These are phyloP conservation scores for Tardiomyces depauwii DNA, from an alignment of 1,139 yeast species.

Conservation along the genomic window DNA sequence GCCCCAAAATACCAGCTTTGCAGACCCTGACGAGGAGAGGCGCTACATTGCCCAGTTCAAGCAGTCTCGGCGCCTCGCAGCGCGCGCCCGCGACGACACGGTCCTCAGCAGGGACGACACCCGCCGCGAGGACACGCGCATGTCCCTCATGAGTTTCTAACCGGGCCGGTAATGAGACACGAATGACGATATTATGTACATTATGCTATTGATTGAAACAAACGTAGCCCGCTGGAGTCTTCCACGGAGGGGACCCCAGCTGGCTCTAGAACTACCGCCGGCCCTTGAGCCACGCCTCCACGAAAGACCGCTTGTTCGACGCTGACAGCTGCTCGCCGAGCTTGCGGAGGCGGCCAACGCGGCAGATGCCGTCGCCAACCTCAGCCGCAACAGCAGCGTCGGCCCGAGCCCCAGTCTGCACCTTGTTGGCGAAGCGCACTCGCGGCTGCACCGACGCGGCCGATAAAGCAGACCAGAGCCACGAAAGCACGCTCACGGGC, in stretches of 20 bases:
- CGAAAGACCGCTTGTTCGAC: conserved; percentile 19
- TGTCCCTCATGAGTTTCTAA: not conserved
- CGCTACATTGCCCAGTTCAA: not conserved
- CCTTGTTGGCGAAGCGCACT: not conserved
- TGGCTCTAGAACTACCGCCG: not conserved
- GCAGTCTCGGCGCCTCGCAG: not conserved
- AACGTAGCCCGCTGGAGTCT: too few relatives aligned
- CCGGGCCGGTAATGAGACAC: too few relatives aligned
- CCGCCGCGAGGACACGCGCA: not conserved
- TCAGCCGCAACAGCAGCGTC: conserved; percentile 9
- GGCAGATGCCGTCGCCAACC: conserved; percentile 17
- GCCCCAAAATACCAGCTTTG: not conserved
- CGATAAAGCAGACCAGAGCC: conserved; percentile 14
- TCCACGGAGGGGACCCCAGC: too few relatives aligned
- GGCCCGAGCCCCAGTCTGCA: not conserved
- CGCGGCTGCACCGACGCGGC: conserved; percentile 8
- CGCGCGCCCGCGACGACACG: not conserved
- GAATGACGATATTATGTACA: not conserved
- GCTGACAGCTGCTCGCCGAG: conserved; percentile 19
- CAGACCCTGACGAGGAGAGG: not conserved
- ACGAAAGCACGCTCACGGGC: conserved; percentile 9
- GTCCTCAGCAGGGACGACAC: not conserved
- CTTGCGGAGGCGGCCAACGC: conserved; percentile 19
- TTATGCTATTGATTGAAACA: not conserved
- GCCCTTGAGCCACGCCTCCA: conserved; percentile 16